A percentile compares a stretch with the other conserved stretches of the same genome.
Evolutionary conservation across 768 basidiomycete species (phyloP).

Genomic region (Hypholoma sublateritium): DNA sequence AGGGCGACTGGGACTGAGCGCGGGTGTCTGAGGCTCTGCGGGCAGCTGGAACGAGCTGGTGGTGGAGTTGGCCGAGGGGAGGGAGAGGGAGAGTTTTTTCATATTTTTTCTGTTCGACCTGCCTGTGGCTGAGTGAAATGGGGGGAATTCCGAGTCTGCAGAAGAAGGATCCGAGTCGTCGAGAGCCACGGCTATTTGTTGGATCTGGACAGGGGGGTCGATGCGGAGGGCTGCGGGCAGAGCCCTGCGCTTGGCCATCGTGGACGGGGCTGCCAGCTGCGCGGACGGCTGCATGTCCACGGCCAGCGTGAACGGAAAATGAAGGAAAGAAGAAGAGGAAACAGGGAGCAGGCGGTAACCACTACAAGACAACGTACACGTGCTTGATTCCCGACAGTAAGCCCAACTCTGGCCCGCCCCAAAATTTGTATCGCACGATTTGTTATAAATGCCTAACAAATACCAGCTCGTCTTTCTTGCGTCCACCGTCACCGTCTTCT

Average conservation of each 20-base stretch:
- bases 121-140: conserved; percentile 31
- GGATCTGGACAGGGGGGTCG: conserved; percentile 46
- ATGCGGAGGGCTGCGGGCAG: conserved; percentile 60
- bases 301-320: conserved; percentile 41
- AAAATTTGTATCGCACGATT: conserved; percentile 4
- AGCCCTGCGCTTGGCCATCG: conserved; percentile 48
- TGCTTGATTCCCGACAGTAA: conserved; percentile 12
- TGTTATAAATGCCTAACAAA: conserved; percentile 51
- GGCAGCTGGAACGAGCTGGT: neutral
- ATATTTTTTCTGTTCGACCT: conserved; percentile 58
- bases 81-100: conserved; percentile 73
- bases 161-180: conserved; percentile 51
- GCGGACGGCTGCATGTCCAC: conserved; percentile 29
- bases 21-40: conserved; percentile 31
- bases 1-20: conserved; percentile 32
- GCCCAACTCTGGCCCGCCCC: conserved; percentile 8
- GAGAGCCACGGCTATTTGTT: conserved; percentile 49
- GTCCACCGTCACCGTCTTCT: conserved; percentile 49
- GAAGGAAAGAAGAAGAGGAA: conserved; percentile 23
- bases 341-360: conserved; percentile 19
- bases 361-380: conserved; percentile 11
- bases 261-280: conserved; percentile 21
- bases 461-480: conserved; percentile 54
- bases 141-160: conserved; percentile 52
- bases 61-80: conserved; percentile 55